Percentiles rank a stretch among this genome's conserved stretches.
Evolutionary conservation across 2,329 filamentous ascomycete genomes (phyloP).

Genomic region (Diplocarpon rosae): DNA sequence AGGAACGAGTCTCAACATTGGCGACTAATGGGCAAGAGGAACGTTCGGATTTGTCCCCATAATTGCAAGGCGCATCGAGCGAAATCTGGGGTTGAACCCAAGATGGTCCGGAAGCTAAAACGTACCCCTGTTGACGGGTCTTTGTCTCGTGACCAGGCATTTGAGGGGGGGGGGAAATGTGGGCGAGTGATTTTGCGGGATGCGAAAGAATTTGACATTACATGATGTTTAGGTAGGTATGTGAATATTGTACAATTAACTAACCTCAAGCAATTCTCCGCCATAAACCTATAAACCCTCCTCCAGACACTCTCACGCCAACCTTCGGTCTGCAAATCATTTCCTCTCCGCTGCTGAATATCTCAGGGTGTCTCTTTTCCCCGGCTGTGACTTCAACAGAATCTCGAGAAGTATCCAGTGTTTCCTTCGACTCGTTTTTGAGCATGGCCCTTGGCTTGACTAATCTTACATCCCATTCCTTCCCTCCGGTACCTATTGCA

Average conservation of each 20-base stretch:
- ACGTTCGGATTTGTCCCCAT: conserved; percentile 6
- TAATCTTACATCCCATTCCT: conserved; percentile 52
- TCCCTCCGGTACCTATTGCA: conserved; percentile 38
- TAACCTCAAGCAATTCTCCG: conserved; percentile 9
- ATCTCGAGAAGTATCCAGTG: not conserved
- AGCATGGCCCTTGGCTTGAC: conserved; percentile 27
- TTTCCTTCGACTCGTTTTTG: conserved; percentile 11
- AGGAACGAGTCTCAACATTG: not conserved
- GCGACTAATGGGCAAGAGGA: not conserved
- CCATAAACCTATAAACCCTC: conserved; percentile 40
- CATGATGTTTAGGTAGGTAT: no score
- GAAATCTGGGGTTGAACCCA: conserved; percentile 11
- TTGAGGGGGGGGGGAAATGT: not conserved
- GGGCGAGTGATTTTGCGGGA: not conserved
- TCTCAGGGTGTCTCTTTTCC: not conserved
- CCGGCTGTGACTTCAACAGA: not conserved
- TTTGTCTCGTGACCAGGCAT: conserved; percentile 6
- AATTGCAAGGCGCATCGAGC: conserved; percentile 7
- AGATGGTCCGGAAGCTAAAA: conserved; percentile 9
- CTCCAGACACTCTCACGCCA: conserved; percentile 34
- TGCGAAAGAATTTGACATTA: not conserved
- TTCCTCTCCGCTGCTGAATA: not conserved
- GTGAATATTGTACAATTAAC: no score
- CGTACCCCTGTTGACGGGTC: conserved; percentile 1
- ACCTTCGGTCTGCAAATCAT: conserved; percentile 42